These are phyloP conservation scores for Henckelia pumila DNA, from an alignment of 257 asterid genomes.

Conservation along the genomic window DNA sequence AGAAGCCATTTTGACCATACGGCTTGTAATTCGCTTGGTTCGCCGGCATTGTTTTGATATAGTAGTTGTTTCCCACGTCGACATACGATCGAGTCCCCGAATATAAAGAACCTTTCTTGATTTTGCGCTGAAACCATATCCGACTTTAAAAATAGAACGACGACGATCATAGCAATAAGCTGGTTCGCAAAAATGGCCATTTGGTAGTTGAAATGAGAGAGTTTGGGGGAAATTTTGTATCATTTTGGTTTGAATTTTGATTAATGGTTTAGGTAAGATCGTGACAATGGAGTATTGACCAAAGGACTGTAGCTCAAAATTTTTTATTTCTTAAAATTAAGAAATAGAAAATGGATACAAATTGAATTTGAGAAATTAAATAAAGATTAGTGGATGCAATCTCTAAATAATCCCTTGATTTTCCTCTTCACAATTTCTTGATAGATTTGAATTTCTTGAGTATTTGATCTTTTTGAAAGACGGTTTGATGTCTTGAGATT, in stretches of 20 bases:
- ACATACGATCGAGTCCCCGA: slow-evolving; percentile 57
- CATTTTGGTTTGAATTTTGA: slow-evolving; percentile 6
- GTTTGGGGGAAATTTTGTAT: neutral
- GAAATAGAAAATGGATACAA: no score
- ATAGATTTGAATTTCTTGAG: no score
- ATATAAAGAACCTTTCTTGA: slow-evolving; percentile 37
- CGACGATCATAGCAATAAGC: neutral
- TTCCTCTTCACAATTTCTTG: no score
- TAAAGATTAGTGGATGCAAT: no score
- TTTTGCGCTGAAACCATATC: slow-evolving; percentile 15
- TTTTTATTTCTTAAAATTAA: no score
- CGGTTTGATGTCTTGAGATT: no score
- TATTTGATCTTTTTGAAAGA: no score
- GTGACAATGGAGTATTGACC: no score
- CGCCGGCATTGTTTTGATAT: slow-evolving; percentile 44
- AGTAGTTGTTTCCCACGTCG: slow-evolving; percentile 51
- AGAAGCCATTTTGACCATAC: slow-evolving; percentile 48
- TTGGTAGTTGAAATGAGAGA: neutral
- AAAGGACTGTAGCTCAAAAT: no score
- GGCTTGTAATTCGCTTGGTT: slow-evolving; percentile 46
- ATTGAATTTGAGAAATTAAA: no score
- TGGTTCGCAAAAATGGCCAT: neutral
- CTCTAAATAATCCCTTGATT: no score
- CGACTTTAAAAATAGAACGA: slow-evolving; percentile 6
- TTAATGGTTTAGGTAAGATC: slow-evolving; percentile 5